phyloP scores from a whole-genome alignment of 495 filamentous ascomycete species.

The Glarea lozoyensis region DNA sequence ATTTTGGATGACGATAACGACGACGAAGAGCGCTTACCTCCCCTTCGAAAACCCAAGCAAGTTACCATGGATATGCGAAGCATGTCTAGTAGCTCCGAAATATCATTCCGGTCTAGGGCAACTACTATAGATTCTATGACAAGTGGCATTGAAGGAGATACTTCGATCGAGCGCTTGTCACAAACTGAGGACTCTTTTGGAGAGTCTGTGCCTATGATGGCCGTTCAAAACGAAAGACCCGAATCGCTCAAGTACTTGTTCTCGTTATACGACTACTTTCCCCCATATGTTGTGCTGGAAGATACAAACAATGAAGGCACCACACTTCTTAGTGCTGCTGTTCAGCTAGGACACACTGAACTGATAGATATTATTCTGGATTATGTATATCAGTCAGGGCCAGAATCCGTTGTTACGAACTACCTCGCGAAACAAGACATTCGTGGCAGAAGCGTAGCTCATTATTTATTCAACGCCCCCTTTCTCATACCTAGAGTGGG shows the following conservation, averaged over 20 bases:
- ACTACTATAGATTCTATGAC: conserved; percentile 64
- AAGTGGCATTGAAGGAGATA: conserved; percentile 74
- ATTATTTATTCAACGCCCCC: conserved; percentile 94
- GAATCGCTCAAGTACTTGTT: conserved; percentile 71
- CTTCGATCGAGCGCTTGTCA: conserved; percentile 69
- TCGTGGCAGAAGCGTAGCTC: conserved; percentile 79
- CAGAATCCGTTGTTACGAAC: conserved; percentile 27
- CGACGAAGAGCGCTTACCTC: conserved; percentile 28
- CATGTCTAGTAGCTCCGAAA: conserved; percentile 73
- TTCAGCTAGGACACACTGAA: conserved; percentile 72
- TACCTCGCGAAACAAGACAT: conserved; percentile 74
- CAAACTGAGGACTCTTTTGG: conserved; percentile 75
- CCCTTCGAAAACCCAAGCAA: conserved; percentile 53
- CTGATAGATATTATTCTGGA: conserved; percentile 69
- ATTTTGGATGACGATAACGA: conserved; percentile 29
- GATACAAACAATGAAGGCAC: conserved; percentile 85
- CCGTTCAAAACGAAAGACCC: conserved; percentile 65
- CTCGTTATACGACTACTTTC: conserved; percentile 62
- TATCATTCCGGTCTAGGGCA: conserved; percentile 67
- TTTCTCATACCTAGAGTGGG: conserved; percentile 68
- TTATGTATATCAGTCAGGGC: conserved; percentile 47
- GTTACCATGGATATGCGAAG: conserved; percentile 86
- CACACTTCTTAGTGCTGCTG: conserved; percentile 85
- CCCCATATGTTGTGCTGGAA: conserved; percentile 57
- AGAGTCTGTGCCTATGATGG: conserved; percentile 94